Percentiles rank a stretch among this genome's conserved stretches.
phyloP scores from a whole-genome alignment of 2,329 filamentous ascomycete species.

The Fusarium anguioides region DNA sequence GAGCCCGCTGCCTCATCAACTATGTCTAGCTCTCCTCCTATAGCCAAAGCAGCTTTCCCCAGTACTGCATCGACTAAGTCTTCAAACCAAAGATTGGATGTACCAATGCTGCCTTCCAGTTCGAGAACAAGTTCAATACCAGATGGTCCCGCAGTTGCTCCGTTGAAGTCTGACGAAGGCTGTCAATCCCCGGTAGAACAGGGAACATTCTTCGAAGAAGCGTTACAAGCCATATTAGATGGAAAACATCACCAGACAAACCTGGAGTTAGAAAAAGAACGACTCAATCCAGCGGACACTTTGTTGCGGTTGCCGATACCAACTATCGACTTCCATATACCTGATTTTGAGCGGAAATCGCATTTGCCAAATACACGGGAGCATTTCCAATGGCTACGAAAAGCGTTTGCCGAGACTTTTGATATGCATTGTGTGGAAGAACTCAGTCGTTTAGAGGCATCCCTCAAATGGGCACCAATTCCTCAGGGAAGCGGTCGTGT shows the following conservation, averaged over 20 bases:
- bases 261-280: conserved; percentile 45
- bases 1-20: conserved; percentile 23
- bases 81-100: conserved; percentile 36
- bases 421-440: background rate
- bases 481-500: conserved; percentile 11
- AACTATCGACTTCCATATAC: conserved; percentile 42
- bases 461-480: conserved; percentile 44
- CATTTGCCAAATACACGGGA: conserved; percentile 27
- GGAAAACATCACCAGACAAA: conserved; percentile 15
- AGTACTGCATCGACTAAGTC: background rate
- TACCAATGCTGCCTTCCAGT: conserved; percentile 38
- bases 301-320: conserved; percentile 47
- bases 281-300: conserved; percentile 41
- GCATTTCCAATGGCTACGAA: conserved; percentile 45
- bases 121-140: conserved; percentile 1
- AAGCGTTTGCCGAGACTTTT: conserved; percentile 1
- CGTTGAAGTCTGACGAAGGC: background rate
- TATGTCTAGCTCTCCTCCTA: conserved; percentile 27
- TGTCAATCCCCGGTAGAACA: background rate
- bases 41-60: background rate
- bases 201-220: conserved; percentile 39
- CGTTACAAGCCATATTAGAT: conserved; percentile 39
- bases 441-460: conserved; percentile 21
- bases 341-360: conserved; percentile 40
- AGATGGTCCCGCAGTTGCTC: background rate